These are phyloP conservation scores for Leishmania major DNA, from an alignment of 208 protist genomes.

Conservation along the genomic window DNA sequence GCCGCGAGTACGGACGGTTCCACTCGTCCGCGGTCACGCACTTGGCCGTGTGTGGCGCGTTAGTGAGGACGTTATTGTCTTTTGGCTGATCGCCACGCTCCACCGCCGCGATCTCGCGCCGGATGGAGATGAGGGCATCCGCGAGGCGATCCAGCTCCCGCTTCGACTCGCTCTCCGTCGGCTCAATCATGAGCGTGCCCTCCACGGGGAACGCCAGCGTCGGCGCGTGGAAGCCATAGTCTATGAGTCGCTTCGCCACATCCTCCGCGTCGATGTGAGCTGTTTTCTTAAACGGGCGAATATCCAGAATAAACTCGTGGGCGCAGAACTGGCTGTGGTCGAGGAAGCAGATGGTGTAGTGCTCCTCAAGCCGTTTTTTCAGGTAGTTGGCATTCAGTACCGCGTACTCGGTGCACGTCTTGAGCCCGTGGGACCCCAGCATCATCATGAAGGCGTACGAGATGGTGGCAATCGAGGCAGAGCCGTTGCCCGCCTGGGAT, in stretches of 20 bases:
- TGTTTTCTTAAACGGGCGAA: slow-evolving; percentile 93
- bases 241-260: slow-evolving; percentile 98
- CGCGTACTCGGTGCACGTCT: slow-evolving; percentile 93
- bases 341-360: slow-evolving; percentile 96
- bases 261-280: slow-evolving; percentile 95
- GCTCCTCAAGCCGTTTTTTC: slow-evolving; percentile 88
- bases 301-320: slow-evolving; percentile 99
- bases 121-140: slow-evolving; percentile 96
- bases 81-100: slow-evolving; percentile 85
- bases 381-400: slow-evolving; percentile 99
- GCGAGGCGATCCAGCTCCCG: slow-evolving; percentile 95
- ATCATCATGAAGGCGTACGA: slow-evolving; percentile 96
- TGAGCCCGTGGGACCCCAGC: slow-evolving; percentile 93
- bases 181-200: slow-evolving; percentile 98
- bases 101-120: slow-evolving; percentile 95
- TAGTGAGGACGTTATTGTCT: slow-evolving; percentile 96
- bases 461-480: slow-evolving; percentile 95
- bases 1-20: slow-evolving; percentile 93
- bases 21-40: slow-evolving; percentile 86
- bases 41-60: slow-evolving; percentile 96
- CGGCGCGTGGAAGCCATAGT: slow-evolving; percentile 97
- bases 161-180: slow-evolving; percentile 97
- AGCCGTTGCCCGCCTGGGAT: slow-evolving; percentile 94
- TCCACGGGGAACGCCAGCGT: slow-evolving; percentile 95
- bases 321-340: slow-evolving; percentile 82